Conservation (phyloP, 2,329 filamentous ascomycete genomes). For the Fusarium virguliforme region DNA sequence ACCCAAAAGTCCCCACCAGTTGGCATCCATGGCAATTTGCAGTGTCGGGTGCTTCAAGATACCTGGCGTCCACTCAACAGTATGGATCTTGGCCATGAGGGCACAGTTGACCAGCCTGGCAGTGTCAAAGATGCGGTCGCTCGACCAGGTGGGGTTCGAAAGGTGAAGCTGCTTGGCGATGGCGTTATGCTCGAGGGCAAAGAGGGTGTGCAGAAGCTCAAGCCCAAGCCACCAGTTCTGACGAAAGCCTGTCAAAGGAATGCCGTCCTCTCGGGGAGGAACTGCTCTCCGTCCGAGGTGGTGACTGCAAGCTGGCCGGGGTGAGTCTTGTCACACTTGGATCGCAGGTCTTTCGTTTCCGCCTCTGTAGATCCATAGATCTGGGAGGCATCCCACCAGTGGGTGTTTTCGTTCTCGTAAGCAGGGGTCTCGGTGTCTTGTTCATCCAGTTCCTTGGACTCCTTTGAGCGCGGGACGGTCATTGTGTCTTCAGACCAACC, state of each 20-base stretch:
- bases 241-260: slow-evolving; percentile 33
- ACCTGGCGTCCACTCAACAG: slow-evolving; percentile 38
- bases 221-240: slow-evolving; percentile 39
- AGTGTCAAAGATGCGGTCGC: slow-evolving; percentile 30
- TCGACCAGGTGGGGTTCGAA: slow-evolving; percentile 26
- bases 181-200: slow-evolving; percentile 34
- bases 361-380: slow-evolving; percentile 37
- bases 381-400: slow-evolving; percentile 38
- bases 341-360: slow-evolving; percentile 11
- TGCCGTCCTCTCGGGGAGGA: slow-evolving; percentile 20
- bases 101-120: slow-evolving; percentile 29
- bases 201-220: slow-evolving; percentile 30
- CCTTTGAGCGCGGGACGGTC: slow-evolving; percentile 24
- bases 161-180: slow-evolving; percentile 35
- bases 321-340: slow-evolving; percentile 7
- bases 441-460: background rate
- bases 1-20: slow-evolving; percentile 34
- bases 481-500: slow-evolving; percentile 25
- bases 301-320: slow-evolving; percentile 21
- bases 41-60: slow-evolving; percentile 28
- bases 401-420: slow-evolving; percentile 33
- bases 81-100: slow-evolving; percentile 37
- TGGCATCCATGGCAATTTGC: slow-evolving; percentile 36
- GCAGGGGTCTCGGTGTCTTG: slow-evolving; percentile 26
- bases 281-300: slow-evolving; percentile 7